A percentile compares a stretch with the other conserved stretches of the same genome.
These are phyloP conservation scores for Panicum virgatum DNA, from an alignment of 202 grass and related monocot genomes.

Conservation along the genomic window DNA sequence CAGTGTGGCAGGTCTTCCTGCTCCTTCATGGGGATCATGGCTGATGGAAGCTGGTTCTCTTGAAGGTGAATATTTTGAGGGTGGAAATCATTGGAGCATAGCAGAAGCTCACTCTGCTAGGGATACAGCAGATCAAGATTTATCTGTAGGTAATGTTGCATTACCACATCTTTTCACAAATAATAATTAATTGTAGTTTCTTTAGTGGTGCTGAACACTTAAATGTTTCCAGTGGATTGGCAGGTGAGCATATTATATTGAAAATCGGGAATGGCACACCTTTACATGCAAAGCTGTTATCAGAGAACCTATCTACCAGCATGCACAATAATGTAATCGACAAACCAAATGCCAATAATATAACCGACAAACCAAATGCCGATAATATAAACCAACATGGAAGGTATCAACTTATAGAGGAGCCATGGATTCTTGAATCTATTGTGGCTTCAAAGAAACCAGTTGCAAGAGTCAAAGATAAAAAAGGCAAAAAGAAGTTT, in stretches of 20 bases:
- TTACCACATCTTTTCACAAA: constrained; percentile 30
- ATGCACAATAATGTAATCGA: no score
- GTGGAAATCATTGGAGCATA: constrained; percentile 33
- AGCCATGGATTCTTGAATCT: constrained; percentile 84
- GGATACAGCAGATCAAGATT: constrained; percentile 23
- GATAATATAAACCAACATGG: constrained; percentile 36
- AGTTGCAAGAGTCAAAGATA: constrained; percentile 45
- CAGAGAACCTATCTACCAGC: constrained; percentile 32
- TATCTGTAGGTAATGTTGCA: constrained; percentile 58
- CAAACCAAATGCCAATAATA: no score
- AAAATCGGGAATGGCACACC: constrained; percentile 62
- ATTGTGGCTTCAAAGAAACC: constrained; percentile 40
- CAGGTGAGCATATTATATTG: constrained; percentile 77
- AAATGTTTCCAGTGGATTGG: constrained; percentile 90
- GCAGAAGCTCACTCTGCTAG: constrained; percentile 33
- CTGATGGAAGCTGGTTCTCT: constrained; percentile 54
- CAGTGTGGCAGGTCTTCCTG: constrained; percentile 45
- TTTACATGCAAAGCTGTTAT: constrained; percentile 43
- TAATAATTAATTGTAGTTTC: constrained; percentile 19
- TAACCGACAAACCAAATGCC: constrained; percentile 35
- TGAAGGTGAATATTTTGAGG: constrained; percentile 35
- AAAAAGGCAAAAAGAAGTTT: constrained; percentile 50
- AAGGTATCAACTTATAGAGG: constrained; percentile 68
- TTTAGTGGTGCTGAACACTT: constrained; percentile 76
- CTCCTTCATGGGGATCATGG: constrained; percentile 89